phyloP scores from a whole-genome alignment of 805 yeast species.

The Maudiozyma barnettii region DNA sequence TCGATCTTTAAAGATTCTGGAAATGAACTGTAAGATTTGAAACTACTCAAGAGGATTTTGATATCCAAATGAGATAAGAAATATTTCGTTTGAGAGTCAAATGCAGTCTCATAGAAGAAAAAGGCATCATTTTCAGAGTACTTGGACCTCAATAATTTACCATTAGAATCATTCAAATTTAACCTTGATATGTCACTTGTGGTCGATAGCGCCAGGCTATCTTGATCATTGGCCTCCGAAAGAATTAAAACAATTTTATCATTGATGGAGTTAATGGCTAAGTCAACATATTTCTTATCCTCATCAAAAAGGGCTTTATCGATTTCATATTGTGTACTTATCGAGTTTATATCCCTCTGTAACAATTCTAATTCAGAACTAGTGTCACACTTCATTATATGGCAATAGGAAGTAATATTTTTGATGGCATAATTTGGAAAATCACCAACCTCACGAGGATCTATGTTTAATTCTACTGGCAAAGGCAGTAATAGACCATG shows the following conservation, averaged over 20 bases:
- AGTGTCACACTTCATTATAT: constrained; percentile 60
- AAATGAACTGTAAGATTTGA: constrained; percentile 51
- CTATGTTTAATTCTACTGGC: constrained; percentile 39
- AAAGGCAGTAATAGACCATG: constrained; percentile 37
- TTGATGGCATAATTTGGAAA: constrained; percentile 47
- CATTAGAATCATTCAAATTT: not conserved
- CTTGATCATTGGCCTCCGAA: constrained; percentile 7
- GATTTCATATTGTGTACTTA: constrained; percentile 42
- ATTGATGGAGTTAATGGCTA: constrained; percentile 50
- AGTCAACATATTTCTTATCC: constrained; percentile 41
- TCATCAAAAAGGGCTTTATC: constrained; percentile 56
- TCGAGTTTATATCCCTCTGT: constrained; percentile 47
- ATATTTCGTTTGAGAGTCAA: constrained; percentile 54
- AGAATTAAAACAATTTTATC: constrained; percentile 34
- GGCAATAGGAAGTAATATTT: constrained; percentile 41
- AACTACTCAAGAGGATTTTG: constrained; percentile 55
- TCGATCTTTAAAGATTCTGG: constrained; percentile 56
- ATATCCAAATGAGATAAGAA: constrained; percentile 74
- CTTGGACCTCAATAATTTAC: constrained; percentile 7
- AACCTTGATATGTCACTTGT: constrained; percentile 7
- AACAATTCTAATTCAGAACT: constrained; percentile 45
- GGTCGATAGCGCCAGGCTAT: constrained; percentile 4
- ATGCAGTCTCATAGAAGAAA: constrained; percentile 72
- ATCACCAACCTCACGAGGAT: constrained; percentile 32
- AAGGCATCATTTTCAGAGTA: constrained; percentile 39